phyloP scores from a whole-genome alignment of 805 yeast genomes.

The Metschnikowia kofuensis region DNA sequence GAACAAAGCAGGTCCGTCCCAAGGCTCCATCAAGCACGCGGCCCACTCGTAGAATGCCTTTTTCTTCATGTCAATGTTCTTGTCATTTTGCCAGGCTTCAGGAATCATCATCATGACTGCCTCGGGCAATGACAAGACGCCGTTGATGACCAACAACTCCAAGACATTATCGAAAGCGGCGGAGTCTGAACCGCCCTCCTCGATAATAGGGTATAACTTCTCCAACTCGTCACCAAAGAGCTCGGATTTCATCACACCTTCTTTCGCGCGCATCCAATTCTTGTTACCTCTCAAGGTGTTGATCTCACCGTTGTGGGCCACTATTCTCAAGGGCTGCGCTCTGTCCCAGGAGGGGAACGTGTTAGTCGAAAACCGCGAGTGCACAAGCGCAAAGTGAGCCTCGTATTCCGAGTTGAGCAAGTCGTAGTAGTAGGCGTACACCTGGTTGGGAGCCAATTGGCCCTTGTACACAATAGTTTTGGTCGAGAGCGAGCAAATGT shows the following conservation, averaged over 20 bases:
- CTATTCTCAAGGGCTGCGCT: constrained; percentile 96
- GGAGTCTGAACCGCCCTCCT: constrained; percentile 98
- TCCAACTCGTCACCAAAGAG: constrained; percentile 91
- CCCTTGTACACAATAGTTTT: constrained; percentile 95
- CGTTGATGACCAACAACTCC: constrained; percentile 87
- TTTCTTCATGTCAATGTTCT: constrained; percentile 83
- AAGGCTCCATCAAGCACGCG: constrained; percentile 97
- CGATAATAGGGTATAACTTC: constrained; percentile 88
- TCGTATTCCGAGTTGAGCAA: constrained; percentile 86
- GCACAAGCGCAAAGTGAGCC: constrained; percentile 94
- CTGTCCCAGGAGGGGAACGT: constrained; percentile 99
- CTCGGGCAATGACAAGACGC: constrained; percentile 89
- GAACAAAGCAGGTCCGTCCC: constrained; percentile 99
- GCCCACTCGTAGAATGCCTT: constrained; percentile 99
- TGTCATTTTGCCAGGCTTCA: constrained; percentile 95
- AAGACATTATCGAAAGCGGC: constrained; percentile 96
- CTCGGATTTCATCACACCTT: constrained; percentile 89
- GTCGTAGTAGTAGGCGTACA: constrained; percentile 91
- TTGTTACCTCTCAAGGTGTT: constrained; percentile 96
- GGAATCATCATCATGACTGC: constrained; percentile 97
- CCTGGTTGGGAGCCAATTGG: constrained; percentile 95
- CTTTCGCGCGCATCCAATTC: constrained; percentile 99
- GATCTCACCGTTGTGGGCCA: constrained; percentile 98
- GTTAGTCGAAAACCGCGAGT: constrained; percentile 95
- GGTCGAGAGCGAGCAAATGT: constrained; percentile 87